phyloP scores from a whole-genome alignment of 2,329 filamentous ascomycete species.

The Talaromyces verruculosus region DNA sequence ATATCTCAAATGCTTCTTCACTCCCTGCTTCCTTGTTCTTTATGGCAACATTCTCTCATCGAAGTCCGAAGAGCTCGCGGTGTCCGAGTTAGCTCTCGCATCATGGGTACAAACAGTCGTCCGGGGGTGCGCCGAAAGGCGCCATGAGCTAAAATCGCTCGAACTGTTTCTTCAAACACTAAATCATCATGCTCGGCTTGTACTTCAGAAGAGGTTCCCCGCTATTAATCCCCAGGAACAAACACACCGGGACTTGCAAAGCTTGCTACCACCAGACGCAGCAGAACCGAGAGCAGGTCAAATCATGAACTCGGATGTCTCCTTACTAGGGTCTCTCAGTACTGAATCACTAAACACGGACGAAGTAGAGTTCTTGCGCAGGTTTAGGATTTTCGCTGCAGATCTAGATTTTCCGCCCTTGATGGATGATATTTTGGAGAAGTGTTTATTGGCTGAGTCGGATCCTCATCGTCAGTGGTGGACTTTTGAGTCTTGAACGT shows the following conservation, averaged over 20 bases:
- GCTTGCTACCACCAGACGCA: neutral
- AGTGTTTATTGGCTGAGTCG: neutral
- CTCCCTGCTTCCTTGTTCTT: neutral
- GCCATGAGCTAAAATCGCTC: neutral
- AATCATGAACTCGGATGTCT: neutral
- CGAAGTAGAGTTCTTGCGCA: neutral
- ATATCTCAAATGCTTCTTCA: neutral
- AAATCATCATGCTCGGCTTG: neutral
- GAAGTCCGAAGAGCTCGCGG: neutral
- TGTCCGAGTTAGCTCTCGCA: neutral
- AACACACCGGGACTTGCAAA: neutral
- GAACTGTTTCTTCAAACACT: neutral
- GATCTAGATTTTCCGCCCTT: no score
- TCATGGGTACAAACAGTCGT: neutral
- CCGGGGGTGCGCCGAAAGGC: neutral
- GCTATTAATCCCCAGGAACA: neutral
- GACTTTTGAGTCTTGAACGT: neutral
- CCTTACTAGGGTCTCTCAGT: neutral
- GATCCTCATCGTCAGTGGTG: conserved; percentile 1
- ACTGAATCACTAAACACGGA: no score
- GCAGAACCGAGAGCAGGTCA: neutral
- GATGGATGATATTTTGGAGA: neutral
- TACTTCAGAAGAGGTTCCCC: neutral
- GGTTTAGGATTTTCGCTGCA: neutral
- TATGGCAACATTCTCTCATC: neutral